phyloP scores from a whole-genome alignment of 495 filamentous ascomycete genomes.

The Penicillium alfredii region DNA sequence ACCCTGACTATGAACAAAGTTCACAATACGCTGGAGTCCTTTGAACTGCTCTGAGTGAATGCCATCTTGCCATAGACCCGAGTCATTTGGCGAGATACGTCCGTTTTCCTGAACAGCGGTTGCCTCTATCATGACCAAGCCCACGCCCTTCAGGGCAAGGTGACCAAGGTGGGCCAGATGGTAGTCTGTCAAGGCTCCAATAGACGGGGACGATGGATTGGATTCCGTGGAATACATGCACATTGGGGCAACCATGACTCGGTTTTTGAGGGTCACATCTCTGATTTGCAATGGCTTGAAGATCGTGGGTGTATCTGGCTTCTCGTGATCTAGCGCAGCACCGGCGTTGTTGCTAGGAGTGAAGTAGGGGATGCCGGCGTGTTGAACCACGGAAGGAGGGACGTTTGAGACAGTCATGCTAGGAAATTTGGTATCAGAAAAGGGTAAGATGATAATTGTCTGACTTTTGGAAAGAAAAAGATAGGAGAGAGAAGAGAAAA shows the following conservation, averaged over 20 bases:
- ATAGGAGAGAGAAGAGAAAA: too few relatives aligned
- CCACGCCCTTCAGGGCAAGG: constrained; percentile 57
- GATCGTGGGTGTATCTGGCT: constrained; percentile 50
- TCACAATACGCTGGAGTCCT: constrained; percentile 53
- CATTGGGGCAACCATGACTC: constrained; percentile 51
- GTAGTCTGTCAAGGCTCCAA: constrained; percentile 65
- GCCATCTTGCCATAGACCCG: constrained; percentile 60
- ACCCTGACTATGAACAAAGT: constrained; percentile 56
- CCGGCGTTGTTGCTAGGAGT: constrained; percentile 54
- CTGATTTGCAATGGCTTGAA: constrained; percentile 63
- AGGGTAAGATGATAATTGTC: too few relatives aligned
- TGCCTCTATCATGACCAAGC: constrained; percentile 64
- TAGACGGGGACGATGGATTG: constrained; percentile 26
- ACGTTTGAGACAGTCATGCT: too few relatives aligned
- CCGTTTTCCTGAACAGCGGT: constrained; percentile 61
- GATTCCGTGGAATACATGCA: constrained; percentile 63
- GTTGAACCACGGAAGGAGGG: too few relatives aligned
- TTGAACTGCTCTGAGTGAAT: constrained; percentile 51
- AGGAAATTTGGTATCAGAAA: too few relatives aligned
- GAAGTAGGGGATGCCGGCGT: constrained; percentile 55
- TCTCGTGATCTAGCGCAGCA: constrained; percentile 38
- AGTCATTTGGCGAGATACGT: constrained; percentile 64
- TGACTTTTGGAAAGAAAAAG: too few relatives aligned
- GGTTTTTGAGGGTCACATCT: constrained; percentile 64
- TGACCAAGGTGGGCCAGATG: constrained; percentile 61